Evolutionary conservation across 2,329 filamentous ascomycete species (phyloP).

Genomic region (Fusarium sp.): DNA sequence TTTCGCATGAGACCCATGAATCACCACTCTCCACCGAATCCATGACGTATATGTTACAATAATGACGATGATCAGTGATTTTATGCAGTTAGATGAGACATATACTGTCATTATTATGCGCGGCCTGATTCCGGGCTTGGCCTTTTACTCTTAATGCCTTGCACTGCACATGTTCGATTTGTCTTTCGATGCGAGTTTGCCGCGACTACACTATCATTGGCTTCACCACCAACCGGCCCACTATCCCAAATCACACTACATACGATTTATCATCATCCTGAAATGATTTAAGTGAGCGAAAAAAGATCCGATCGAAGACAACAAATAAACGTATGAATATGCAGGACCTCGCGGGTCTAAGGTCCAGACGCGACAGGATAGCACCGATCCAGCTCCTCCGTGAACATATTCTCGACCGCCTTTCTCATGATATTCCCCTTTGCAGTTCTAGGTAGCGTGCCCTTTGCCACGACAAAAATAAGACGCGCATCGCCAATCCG

Average conservation of each 20-base stretch:
- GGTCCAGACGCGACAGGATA: background rate
- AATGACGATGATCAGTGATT: background rate
- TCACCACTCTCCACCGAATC: constrained; percentile 25
- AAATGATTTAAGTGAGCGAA: too few species aligned
- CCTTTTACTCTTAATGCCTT: too few species aligned
- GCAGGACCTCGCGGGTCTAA: background rate
- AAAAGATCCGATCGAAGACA: too few species aligned
- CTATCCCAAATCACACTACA: background rate
- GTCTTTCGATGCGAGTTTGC: background rate
- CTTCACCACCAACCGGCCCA: background rate
- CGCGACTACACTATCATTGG: background rate
- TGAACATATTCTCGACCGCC: background rate
- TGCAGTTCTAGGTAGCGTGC: background rate
- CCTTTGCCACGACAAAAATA: background rate
- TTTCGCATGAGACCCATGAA: constrained; percentile 4
- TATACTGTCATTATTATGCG: background rate
- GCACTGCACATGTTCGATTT: too few species aligned
- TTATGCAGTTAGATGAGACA: constrained; percentile 2
- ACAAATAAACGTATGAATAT: too few species aligned
- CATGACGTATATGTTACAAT: constrained; percentile 17
- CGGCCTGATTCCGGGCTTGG: too few species aligned
- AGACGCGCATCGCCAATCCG: background rate
- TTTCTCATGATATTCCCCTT: constrained; percentile 17
- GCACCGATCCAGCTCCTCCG: background rate
- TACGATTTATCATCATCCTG: too few species aligned